Conservation (phyloP, 257 asterid species). For the Ehretia macrophylla region DNA sequence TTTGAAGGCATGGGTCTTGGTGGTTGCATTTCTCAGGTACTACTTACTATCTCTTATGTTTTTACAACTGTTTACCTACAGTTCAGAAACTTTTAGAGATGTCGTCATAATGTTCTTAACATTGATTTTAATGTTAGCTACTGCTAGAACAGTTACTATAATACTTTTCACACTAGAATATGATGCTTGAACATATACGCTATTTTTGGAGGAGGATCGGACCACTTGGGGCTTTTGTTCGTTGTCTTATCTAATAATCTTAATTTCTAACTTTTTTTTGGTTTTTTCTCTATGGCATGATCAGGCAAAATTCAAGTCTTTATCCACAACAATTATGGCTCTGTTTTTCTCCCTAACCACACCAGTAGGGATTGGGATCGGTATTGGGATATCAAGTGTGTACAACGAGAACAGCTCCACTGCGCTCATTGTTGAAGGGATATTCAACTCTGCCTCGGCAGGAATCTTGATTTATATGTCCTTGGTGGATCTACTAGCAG, state of each 20-base stretch:
- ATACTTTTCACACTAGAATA: no score
- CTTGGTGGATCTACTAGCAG: constrained; percentile 19
- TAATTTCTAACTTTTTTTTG: not conserved
- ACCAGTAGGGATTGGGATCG: constrained; percentile 21
- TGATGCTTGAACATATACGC: no score
- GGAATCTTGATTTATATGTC: constrained; percentile 23
- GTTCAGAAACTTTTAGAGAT: not conserved
- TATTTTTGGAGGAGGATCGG: no score
- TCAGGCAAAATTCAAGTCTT: constrained; percentile 13
- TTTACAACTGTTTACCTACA: not conserved
- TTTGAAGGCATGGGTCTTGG: constrained; percentile 75
- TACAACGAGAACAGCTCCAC: constrained; percentile 17
- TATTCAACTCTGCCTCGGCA: constrained; percentile 19
- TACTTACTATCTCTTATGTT: not conserved
- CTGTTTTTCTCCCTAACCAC: constrained; percentile 19
- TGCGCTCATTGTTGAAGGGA: constrained; percentile 18
- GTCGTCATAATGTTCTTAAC: not conserved
- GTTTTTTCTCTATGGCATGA: not conserved
- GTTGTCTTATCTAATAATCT: no score
- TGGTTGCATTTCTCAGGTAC: constrained; percentile 63
- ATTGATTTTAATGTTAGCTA: no score
- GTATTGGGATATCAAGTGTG: constrained; percentile 13
- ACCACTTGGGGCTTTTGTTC: no score
- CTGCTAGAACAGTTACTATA: no score
- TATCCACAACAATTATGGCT: constrained; percentile 10